Base-by-base conservation (phyloP, 139 green algal genomes). In the Diplosphaera chodatii region DNA sequence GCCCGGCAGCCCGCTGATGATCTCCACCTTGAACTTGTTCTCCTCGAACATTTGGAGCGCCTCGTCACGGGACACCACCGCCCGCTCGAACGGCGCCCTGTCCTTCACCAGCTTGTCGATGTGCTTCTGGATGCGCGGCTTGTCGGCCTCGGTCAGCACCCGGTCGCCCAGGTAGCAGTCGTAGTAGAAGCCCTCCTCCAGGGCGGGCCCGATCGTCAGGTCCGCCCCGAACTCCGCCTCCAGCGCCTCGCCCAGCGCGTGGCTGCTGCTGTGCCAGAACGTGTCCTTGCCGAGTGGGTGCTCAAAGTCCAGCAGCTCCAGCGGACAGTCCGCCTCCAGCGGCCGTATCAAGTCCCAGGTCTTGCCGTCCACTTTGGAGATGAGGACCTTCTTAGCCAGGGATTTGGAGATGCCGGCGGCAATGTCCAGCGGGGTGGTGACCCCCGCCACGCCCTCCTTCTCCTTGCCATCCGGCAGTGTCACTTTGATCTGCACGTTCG, bases 21-120 rank as follows among this genome's bases (percentile, higher is more conserved):
- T 94, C 84, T 99, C 95, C 30, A 96, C 84, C 86, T 99, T 99
- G 88, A 99, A 99, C 76, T 96, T 93, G 87, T 99, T 99, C 75
- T 98, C 92, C 69, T 91, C 59, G 72, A 99, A 99, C 93, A 99
- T 99, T 55, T 80, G 67, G 37, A 97, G 84, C 32, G 95, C 95
- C 83, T 99, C 91, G 2, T 95, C 88, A 1, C 93, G 76, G 23
- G 76, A 87, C 8, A 99, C 94, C 32, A 86, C 93, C 31, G 97
- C 85, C 18, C 95, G 84, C 85, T 99, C 82, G 75, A 97, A 99
- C 4, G 28, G 41, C 77, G 98, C 92, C 68, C 88, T 90, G 73
- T 96, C 92, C 81, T 97, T 96, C 15, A 94, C 80, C 8, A 85
- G 76, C 80, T 81, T 64, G 78, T 92, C 84, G 59, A 96, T 91